phyloP scores from a whole-genome alignment of 2,329 filamentous ascomycete genomes.

The Exophiala calicioides region DNA sequence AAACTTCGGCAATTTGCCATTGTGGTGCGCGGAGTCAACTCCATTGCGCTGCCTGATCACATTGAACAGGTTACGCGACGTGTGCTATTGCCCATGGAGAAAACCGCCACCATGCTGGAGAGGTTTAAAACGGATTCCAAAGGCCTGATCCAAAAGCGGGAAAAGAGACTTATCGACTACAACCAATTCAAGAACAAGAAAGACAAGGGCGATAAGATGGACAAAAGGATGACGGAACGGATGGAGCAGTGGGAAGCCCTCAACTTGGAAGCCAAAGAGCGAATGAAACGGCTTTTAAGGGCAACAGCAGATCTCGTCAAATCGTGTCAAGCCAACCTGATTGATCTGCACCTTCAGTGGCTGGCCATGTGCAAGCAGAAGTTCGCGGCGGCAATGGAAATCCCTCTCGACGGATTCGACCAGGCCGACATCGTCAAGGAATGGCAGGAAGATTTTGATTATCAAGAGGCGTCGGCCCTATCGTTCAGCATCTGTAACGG shows the following conservation, averaged over 20 bases:
- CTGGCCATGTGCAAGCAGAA: constrained; percentile 73
- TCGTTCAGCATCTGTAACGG: constrained; percentile 79
- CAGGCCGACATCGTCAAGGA: constrained; percentile 71
- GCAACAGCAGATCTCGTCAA: constrained; percentile 83
- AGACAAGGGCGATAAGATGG: constrained; percentile 78
- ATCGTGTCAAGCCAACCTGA: constrained; percentile 77
- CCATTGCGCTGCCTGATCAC: constrained; percentile 80
- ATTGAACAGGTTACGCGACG: constrained; percentile 51
- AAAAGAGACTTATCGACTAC: constrained; percentile 88
- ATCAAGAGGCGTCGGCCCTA: constrained; percentile 70
- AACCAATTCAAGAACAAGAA: constrained; percentile 77
- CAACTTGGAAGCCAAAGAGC: constrained; percentile 90
- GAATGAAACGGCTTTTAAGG: constrained; percentile 79
- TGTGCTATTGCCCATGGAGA: constrained; percentile 11
- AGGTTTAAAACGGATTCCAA: constrained; percentile 56
- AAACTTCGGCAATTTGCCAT: constrained; percentile 93
- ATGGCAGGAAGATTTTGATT: constrained; percentile 77
- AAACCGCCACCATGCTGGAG: constrained; percentile 25
- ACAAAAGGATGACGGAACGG: constrained; percentile 79
- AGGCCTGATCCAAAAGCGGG: constrained; percentile 88
- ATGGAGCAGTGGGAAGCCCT: constrained; percentile 88
- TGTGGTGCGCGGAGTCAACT: constrained; percentile 81
- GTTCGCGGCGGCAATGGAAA: constrained; percentile 58
- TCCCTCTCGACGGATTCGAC: constrained; percentile 68
- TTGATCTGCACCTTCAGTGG: constrained; percentile 82